Base-by-base conservation (phyloP, 2,329 filamentous ascomycete species). In the Curvularia sp. region DNA sequence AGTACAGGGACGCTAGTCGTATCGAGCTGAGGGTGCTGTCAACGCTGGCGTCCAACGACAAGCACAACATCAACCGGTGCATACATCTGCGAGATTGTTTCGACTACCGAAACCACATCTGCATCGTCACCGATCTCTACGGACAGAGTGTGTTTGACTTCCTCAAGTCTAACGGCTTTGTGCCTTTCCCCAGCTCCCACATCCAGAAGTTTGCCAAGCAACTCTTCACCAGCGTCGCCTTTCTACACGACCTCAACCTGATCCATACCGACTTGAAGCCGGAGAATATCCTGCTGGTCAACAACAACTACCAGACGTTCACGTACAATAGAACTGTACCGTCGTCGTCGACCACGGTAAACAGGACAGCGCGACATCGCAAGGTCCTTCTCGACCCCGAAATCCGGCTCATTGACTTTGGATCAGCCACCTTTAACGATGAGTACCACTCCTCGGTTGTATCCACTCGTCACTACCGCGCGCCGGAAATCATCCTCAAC, bases 141-240 rank as follows among this genome's bases (percentile, higher is more conserved):
- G 94, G 94, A 47, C 94, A 97, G 74, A 98, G 94, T 70, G 94
- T 99, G 51, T 99, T 99, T 75, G 95, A 99, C 79, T 99, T 99
- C 69, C 84, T 99, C 47, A 99, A 99, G 81, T 89, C 89, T 72
- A 98, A 98, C 74, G 86, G 87, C 64, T 99, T 99, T 74, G 93
- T 97, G 18, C 95, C 95, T 0, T 99, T 99, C 73, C 95, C 95
- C 12, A 98, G 96, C 82, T 97, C 93, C 66, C 95, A 99, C 78
- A 99, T 99, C 58, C 95, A 98, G 77, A 94, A 87, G 75, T 98
- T 99, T 82, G 95, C 95, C 47, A 88, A 94, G 49, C 95, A 99
- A 75, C 83, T 99, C 15, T 91, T 99, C 61, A 98, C 94, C n/a
- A 98, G 94, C 72, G 96, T 99, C 72, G 95, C 95, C 57, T 99